Percentiles rank a stretch among this genome's conserved stretches.
Evolutionary conservation across 805 yeast species (phyloP).

Genomic region (Candida caryicola): DNA sequence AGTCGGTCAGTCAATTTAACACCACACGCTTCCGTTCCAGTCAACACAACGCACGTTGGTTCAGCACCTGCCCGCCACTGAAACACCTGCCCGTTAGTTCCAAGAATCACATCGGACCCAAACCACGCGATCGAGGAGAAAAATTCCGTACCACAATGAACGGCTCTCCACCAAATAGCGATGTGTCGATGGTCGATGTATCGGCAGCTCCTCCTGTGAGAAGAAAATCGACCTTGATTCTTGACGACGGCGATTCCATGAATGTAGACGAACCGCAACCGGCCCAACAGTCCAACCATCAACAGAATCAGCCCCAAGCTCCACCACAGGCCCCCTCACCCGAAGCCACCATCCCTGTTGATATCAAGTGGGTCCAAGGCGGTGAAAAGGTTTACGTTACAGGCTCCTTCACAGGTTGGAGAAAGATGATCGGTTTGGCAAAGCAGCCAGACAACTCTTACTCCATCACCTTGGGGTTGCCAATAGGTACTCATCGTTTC

Average conservation of each 20-base stretch:
- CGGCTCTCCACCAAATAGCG: conserved; percentile 15
- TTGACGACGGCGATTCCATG: conserved; percentile 64
- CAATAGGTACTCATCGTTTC: conserved; percentile 90
- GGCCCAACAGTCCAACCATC: conserved; percentile 6
- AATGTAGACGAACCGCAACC: conserved; percentile 35
- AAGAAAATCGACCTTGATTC: conserved; percentile 68
- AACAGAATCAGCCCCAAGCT: conserved; percentile 10
- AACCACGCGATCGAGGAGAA: background rate
- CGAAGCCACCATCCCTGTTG: conserved; percentile 48
- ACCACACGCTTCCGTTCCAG: too few relatives aligned
- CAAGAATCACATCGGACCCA: too few relatives aligned
- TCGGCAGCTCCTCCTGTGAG: conserved; percentile 37
- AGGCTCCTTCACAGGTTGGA: conserved; percentile 97
- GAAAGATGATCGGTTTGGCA: conserved; percentile 89
- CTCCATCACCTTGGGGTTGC: conserved; percentile 69
- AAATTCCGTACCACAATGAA: background rate
- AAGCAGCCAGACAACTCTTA: conserved; percentile 54
- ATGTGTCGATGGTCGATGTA: conserved; percentile 45
- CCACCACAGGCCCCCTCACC: conserved; percentile 17
- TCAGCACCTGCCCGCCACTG: too few relatives aligned
- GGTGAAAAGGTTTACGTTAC: conserved; percentile 94
- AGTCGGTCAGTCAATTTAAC: too few relatives aligned
- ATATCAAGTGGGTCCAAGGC: conserved; percentile 93
- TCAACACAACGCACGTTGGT: too few relatives aligned
- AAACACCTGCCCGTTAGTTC: too few relatives aligned